Base-by-base conservation (phyloP, 2,329 filamentous ascomycete genomes). In the Daldinia sp. region DNA sequence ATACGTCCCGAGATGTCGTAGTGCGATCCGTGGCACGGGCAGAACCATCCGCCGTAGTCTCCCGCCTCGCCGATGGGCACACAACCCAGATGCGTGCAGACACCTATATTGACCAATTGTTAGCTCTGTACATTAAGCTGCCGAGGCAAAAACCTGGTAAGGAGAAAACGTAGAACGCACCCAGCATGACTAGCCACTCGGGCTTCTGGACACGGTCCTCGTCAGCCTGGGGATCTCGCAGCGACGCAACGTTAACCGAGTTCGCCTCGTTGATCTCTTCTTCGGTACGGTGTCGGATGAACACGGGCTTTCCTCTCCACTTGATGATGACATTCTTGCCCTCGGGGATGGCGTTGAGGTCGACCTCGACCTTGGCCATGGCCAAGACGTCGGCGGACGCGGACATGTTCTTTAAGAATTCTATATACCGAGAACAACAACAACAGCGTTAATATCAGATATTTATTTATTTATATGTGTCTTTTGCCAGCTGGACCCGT, bases 301-400 rank as follows among this genome's bases (percentile, higher is more conserved):
- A 99, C 82, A 99, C 94, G 82, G 96, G 96, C 92, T 99, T 99
- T 82, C 96, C 96, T 88, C 96, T 93, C 96, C 96, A 99, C 88
- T 99, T 99, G 88, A 99, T 97, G 83, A 99, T 97, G 82, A 99
- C 96, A 87, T 99, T 99, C 92, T 98, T 99, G 89, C 96, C 96
- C 88, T 98, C 95, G 72, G 96, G 96, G 78, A 99, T 98, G 73
- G 93, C 83, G 78, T 87, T 87, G 75, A 99, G 92, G 83, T 97
- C 93, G 77, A 99, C 92, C 87, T 99, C 96, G 77, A 99, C 96
- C 91, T 99, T 99, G 83, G 96, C 96, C 90, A 98, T 97, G 81
- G 97, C 96, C 85, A 99, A 85, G 80, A 99, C 94, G 80, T 99
- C 96, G 84, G 96, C 96, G 70, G 96, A 99, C 72, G 96, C 96